These are phyloP conservation scores for Blastocystis sp. DNA, from an alignment of 352 stramenopile species.

Conservation along the genomic window DNA sequence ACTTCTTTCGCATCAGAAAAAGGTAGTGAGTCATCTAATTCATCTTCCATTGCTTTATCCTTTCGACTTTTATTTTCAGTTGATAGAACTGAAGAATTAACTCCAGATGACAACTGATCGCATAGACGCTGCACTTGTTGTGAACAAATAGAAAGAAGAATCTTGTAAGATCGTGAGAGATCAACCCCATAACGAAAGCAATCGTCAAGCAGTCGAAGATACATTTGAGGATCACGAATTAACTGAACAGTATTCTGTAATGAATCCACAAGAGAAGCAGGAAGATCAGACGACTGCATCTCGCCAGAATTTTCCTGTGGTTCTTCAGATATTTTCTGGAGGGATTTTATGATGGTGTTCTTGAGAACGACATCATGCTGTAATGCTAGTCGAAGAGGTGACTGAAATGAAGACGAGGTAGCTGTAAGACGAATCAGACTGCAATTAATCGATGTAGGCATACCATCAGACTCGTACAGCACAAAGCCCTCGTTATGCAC, in stretches of 20 bases:
- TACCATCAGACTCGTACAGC: background rate
- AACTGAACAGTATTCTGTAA: background rate
- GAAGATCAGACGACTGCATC: background rate
- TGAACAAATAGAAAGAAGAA: background rate
- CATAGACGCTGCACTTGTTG: background rate
- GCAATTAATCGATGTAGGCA: background rate
- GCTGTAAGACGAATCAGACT: background rate
- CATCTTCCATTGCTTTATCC: no score
- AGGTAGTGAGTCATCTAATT: no score
- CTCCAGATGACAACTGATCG: no score
- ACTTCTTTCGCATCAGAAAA: no score
- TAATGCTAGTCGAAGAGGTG: background rate
- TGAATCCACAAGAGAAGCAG: background rate
- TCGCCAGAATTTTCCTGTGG: background rate
- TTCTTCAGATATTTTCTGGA: background rate
- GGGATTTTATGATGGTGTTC: background rate
- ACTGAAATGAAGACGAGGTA: background rate
- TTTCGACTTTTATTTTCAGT: no score
- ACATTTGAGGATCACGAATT: background rate
- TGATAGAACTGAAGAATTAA: no score
- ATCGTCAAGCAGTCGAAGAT: constrained; percentile 29
- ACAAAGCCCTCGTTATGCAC: background rate
- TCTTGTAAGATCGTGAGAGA: background rate
- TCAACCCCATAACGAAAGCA: constrained; percentile 33
- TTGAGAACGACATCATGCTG: constrained; percentile 33